A percentile compares a stretch with the other conserved stretches of the same genome.
These are phyloP conservation scores for Fusarium sp. DNA, from an alignment of 2,329 filamentous ascomycete species.

Conservation along the genomic window DNA sequence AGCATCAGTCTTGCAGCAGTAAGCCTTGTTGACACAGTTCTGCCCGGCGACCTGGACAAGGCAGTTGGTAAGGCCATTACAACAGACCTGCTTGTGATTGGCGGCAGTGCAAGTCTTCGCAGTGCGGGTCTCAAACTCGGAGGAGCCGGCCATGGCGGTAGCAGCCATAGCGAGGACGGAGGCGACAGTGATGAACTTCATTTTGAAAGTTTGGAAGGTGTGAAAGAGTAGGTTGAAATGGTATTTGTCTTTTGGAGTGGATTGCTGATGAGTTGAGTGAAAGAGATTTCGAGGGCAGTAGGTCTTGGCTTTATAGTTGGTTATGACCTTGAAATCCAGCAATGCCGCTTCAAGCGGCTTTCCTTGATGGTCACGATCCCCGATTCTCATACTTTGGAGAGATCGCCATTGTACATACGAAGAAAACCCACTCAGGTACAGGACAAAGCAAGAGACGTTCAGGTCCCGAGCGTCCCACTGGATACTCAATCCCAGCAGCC, in stretches of 20 bases:
- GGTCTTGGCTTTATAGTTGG: background rate
- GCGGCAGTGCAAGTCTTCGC: background rate
- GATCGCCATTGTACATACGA: conserved; percentile 2
- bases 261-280: background rate
- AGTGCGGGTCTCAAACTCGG: background rate
- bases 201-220: background rate
- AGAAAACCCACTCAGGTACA: background rate
- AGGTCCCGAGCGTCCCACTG: background rate
- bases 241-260: background rate
- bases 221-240: background rate
- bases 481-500: background rate
- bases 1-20: conserved; percentile 9
- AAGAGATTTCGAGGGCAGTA: background rate
- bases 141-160: background rate
- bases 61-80: conserved; percentile 2
- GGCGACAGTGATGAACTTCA: conserved; percentile 6
- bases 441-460: background rate
- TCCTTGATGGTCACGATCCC: background rate
- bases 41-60: background rate
- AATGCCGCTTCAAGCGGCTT: background rate
- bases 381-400: background rate
- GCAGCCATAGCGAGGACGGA: conserved; percentile 6
- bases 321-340: background rate
- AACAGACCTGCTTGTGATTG: conserved; percentile 12
- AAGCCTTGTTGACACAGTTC: background rate